Conservation (phyloP, 2,329 filamentous ascomycete genomes). For the Aotearoamyces nothofagi region DNA sequence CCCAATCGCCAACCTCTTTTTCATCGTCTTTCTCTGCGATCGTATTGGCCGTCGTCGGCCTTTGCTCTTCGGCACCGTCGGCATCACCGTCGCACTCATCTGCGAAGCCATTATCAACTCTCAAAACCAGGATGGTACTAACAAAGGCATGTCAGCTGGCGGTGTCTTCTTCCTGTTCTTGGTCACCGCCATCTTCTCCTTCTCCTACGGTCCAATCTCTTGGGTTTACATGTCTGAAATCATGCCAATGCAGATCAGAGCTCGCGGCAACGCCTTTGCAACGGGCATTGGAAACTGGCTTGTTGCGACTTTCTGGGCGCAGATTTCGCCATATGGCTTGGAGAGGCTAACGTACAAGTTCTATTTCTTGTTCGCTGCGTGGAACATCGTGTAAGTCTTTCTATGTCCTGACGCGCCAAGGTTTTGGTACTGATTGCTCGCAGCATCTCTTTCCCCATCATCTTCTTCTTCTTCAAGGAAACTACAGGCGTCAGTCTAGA, state of each 20-base stretch:
- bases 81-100: slow-evolving; percentile 39
- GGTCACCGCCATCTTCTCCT: slow-evolving; percentile 41
- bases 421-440: too few relatives aligned
- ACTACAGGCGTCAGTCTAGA: slow-evolving; percentile 32
- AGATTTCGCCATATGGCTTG: slow-evolving; percentile 37
- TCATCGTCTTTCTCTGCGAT: slow-evolving; percentile 41
- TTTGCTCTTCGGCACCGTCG: slow-evolving; percentile 34
- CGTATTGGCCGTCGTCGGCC: slow-evolving; percentile 34
- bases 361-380: slow-evolving; percentile 42
- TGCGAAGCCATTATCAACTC: slow-evolving; percentile 44
- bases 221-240: slow-evolving; percentile 56
- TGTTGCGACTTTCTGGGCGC: slow-evolving; percentile 41
- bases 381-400: too few relatives aligned
- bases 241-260: slow-evolving; percentile 50
- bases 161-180: slow-evolving; percentile 53
- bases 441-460: slow-evolving; percentile 24
- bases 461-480: slow-evolving; percentile 37
- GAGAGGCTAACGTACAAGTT: slow-evolving; percentile 33
- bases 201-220: slow-evolving; percentile 41
- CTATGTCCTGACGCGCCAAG: too few relatives aligned
- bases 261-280: slow-evolving; percentile 39
- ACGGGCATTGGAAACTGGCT: slow-evolving; percentile 44
- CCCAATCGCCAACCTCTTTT: slow-evolving; percentile 37
- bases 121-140: slow-evolving; percentile 25
- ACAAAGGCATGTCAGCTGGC: slow-evolving; percentile 34